These are phyloP conservation scores for Tricholoma hemisulphureum DNA, from an alignment of 768 basidiomycete genomes.

Conservation along the genomic window DNA sequence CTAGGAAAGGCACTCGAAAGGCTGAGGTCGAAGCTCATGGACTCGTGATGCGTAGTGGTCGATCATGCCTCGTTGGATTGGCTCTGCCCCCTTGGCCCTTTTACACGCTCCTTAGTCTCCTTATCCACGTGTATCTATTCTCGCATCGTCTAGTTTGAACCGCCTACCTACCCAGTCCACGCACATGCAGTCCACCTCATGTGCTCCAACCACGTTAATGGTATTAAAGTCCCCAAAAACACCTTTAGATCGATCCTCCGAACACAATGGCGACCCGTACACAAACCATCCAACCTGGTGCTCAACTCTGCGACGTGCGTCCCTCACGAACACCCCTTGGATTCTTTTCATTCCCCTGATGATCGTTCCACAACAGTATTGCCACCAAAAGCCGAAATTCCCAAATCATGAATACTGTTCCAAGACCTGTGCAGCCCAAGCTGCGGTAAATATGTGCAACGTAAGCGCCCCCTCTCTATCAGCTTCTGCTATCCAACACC, in stretches of 20 bases:
- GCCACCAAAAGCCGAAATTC: conserved; percentile 50
- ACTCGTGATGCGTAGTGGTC: conserved; percentile 20
- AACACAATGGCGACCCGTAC: conserved; percentile 12
- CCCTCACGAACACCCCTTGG: background rate
- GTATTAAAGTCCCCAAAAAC: conserved; percentile 11
- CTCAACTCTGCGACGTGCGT: conserved; percentile 43
- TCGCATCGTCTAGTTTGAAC: conserved; percentile 1
- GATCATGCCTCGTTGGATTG: conserved; percentile 28
- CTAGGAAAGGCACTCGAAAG: conserved; percentile 70
- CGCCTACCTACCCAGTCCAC: background rate
- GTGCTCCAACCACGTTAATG: background rate
- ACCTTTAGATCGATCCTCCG: background rate
- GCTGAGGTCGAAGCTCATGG: conserved; percentile 55
- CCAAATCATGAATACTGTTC: conserved; percentile 47
- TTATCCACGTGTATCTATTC: conserved; percentile 4
- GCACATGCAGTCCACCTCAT: conserved; percentile 1
- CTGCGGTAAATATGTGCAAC: conserved; percentile 36
- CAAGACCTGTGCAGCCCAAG: conserved; percentile 53
- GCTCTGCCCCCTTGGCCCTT: background rate
- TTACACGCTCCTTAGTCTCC: background rate
- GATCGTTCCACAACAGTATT: conserved; percentile 35
- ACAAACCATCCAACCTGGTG: conserved; percentile 14
- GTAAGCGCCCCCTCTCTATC: conserved; percentile 27
- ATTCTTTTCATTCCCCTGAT: background rate
- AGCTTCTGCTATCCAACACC: background rate